phyloP scores from a whole-genome alignment of 2,329 filamentous ascomycete genomes.

The Verticillium isaacii region DNA sequence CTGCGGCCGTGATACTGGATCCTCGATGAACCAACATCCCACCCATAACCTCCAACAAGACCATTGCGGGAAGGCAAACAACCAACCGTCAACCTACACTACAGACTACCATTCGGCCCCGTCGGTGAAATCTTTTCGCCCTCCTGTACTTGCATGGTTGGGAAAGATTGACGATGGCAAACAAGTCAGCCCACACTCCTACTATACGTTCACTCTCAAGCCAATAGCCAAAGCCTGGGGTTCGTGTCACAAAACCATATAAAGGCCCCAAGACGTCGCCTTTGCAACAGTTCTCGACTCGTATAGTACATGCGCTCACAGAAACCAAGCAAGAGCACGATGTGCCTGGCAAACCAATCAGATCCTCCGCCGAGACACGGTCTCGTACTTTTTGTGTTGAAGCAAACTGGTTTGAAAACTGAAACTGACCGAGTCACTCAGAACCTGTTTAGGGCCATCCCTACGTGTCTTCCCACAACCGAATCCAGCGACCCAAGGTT shows the following conservation, averaged over 20 bases:
- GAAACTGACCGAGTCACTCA: no score
- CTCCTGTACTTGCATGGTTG: no score
- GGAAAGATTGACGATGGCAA: no score
- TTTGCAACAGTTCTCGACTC: not conserved
- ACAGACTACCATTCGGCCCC: no score
- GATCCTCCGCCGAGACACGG: no score
- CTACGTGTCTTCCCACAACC: slow-evolving; percentile 47
- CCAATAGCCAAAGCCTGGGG: slow-evolving; percentile 12
- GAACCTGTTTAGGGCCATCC: slow-evolving; percentile 36
- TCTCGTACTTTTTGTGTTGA: not conserved
- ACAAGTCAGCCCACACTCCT: slow-evolving; percentile 11
- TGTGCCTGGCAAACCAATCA: no score
- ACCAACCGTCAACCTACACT: no score
- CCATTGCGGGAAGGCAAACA: slow-evolving; percentile 11
- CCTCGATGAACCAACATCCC: slow-evolving; percentile 9
- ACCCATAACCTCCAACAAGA: slow-evolving; percentile 7
- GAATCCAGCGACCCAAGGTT: slow-evolving; percentile 60
- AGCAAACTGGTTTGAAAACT: not conserved
- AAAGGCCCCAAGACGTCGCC: slow-evolving; percentile 5
- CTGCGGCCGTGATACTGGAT: slow-evolving; percentile 10
- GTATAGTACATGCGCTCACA: no score
- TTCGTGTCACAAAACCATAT: slow-evolving; percentile 12
- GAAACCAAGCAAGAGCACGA: no score
- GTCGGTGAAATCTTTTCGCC: no score
- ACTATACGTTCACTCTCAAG: slow-evolving; percentile 9